Conservation (phyloP, 106 monocot genomes). For the Dioscorea dumetorum region DNA sequence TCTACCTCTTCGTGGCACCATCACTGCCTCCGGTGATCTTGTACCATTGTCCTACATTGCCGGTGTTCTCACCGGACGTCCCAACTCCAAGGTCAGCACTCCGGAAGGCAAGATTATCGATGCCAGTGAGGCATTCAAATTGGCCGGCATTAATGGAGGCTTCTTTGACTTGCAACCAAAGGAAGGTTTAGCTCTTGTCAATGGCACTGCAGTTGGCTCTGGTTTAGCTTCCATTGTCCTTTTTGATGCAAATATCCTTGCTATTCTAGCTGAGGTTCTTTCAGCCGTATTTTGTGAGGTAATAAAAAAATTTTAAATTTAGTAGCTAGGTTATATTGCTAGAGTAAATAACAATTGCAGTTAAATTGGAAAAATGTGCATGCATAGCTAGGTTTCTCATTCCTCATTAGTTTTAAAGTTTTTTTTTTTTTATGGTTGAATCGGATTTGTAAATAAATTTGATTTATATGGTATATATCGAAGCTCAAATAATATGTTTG, state of each 20-base stretch:
- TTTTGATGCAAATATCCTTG: slow-evolving; percentile 72
- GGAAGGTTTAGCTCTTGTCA: slow-evolving; percentile 90
- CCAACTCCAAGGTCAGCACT: slow-evolving; percentile 47
- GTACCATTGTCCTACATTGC: slow-evolving; percentile 97
- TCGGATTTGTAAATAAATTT: no score
- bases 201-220: slow-evolving; percentile 94
- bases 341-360: no score
- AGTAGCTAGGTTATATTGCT: no score
- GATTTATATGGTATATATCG: no score
- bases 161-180: slow-evolving; percentile 94
- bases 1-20: slow-evolving; percentile 83
- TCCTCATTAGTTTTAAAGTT: no score
- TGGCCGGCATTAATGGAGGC: slow-evolving; percentile 46
- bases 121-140: slow-evolving; percentile 57
- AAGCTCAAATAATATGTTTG: no score
- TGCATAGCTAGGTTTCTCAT: no score
- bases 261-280: slow-evolving; percentile 53
- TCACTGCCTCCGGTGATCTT: slow-evolving; percentile 93
- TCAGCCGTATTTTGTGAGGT: slow-evolving; percentile 48
- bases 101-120: slow-evolving; percentile 40
- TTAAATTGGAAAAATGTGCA: no score
- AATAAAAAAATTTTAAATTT: no score
- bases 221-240: slow-evolving; percentile 78
- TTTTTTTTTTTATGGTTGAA: no score
- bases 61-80: slow-evolving; percentile 74